Percentiles rank a stretch among this genome's conserved stretches.
Conservation (phyloP, 306 rosid species). For the Casuarina equisetifolia region DNA sequence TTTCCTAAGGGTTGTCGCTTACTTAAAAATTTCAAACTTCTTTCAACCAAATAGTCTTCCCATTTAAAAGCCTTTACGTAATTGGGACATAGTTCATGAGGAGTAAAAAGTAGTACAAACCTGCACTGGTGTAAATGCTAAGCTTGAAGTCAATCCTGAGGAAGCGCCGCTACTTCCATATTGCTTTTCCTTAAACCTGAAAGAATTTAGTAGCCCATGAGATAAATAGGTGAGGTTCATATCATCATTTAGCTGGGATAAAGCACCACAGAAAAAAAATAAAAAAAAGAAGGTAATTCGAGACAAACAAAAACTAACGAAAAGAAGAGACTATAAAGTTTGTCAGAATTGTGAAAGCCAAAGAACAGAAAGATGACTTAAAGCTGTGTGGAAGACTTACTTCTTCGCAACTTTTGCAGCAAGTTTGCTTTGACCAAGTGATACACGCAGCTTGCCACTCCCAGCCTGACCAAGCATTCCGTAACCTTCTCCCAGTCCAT, state of each 20-base stretch:
- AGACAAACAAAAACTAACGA: neutral
- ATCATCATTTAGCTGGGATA: slow-evolving; percentile 5
- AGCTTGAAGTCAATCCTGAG: slow-evolving; percentile 87
- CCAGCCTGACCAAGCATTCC: slow-evolving; percentile 99
- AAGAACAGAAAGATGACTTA: neutral
- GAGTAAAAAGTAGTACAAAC: slow-evolving; percentile 34
- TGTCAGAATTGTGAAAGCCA: slow-evolving; percentile 9
- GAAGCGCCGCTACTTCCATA: slow-evolving; percentile 95
- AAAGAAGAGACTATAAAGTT: slow-evolving; percentile 12
- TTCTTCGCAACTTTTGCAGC: slow-evolving; percentile 88
- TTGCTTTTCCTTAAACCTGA: slow-evolving; percentile 86
- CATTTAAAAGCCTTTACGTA: slow-evolving; percentile 15
- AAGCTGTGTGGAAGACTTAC: slow-evolving; percentile 39
- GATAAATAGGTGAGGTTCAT: slow-evolving; percentile 10
- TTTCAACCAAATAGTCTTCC: neutral
- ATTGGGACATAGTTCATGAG: neutral
- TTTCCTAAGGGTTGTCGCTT: neutral
- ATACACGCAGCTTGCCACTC: slow-evolving; percentile 95
- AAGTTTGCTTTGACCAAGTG: slow-evolving; percentile 80
- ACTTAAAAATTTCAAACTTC: neutral
- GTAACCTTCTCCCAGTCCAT: slow-evolving; percentile 95
- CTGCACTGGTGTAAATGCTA: slow-evolving; percentile 98
- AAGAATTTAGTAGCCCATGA: slow-evolving; percentile 16
- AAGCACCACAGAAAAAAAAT: slow-evolving; percentile 6
- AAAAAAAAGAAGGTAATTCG: slow-evolving; percentile 10